These are phyloP conservation scores for Pseudotulostoma volvatum DNA, from an alignment of 495 filamentous ascomycete species.

Conservation along the genomic window DNA sequence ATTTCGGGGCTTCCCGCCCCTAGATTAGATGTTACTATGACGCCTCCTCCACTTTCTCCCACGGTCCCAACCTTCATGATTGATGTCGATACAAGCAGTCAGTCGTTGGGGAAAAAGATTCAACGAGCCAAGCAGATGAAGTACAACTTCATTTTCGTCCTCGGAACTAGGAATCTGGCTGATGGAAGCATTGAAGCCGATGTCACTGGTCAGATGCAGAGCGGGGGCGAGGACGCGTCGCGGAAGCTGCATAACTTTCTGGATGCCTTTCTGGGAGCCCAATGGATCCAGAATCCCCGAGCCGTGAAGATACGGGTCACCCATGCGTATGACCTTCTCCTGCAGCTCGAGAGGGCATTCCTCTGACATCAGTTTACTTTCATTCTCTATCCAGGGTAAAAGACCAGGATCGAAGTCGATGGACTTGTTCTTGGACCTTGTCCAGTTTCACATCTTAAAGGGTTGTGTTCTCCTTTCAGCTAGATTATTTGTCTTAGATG, in stretches of 20 bases:
- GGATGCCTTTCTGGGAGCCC: conserved; percentile 13
- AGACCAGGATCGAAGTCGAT: no score
- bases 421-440: no score
- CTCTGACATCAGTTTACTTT: no score
- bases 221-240: conserved; percentile 18
- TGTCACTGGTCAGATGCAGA: conserved; percentile 29
- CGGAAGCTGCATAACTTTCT: conserved; percentile 19
- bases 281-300: conserved; percentile 21
- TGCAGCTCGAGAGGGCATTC: conserved; percentile 26
- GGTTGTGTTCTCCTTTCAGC: no score
- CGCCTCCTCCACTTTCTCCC: conserved; percentile 21
- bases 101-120: conserved; percentile 51
- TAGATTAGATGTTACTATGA: conserved; percentile 4
- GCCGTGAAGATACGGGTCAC: conserved; percentile 23
- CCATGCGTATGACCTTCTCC: conserved; percentile 23
- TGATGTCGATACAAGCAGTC: conserved; percentile 51
- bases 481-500: no score
- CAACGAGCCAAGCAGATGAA: conserved; percentile 52
- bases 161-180: conserved; percentile 43
- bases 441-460: no score
- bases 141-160: conserved; percentile 58
- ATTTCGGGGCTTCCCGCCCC: conserved; percentile 22
- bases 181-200: conserved; percentile 29
- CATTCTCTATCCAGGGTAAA: no score
- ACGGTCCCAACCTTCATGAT: conserved; percentile 41